Base-by-base conservation (phyloP, 2,329 filamentous ascomycete species). In the Cytospora paraplurivora region DNA sequence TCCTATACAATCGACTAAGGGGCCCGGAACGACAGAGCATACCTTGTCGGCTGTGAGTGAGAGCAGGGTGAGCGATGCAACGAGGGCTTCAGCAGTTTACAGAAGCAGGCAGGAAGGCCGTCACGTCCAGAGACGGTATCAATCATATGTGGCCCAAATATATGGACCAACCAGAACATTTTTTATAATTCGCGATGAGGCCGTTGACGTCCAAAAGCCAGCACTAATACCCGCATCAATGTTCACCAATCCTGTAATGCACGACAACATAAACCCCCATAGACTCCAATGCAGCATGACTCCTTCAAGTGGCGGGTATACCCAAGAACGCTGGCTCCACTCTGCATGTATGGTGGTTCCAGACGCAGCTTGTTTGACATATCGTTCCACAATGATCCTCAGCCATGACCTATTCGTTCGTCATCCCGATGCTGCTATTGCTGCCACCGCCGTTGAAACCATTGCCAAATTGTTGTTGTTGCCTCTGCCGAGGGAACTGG, bases 391-490 rank as follows among this genome's bases (percentile, higher is more conserved):
- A 47, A 21, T 1, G 1, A 12, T 11, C n/a, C 19, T 13, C 27
- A 17, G 12, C 52, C 17, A 19, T 17, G 44, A 4, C 7, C 53
- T 62, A 64, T 13, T 60, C 61, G 12, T 63, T 59, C 17, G 47
- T 38, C 61, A 66, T 61, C 21, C 64, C 56, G 21, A 66, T 60
- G 44, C 61, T 60, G 56, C 52, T 65, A 12, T 44, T 59, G 27
- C 52, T 65, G 11, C 55, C 50, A 13, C 56, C 56, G 17, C 49
- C 44, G 47, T 49, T 54, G 8, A 37, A 49, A 32, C 50, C 55
- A 19, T 50, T 63, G 10, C 44, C 47, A 32, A 59, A 57, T 44
- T 63, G 61, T 15, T 54, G 62, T 13, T 57, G 61, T 13, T 58
- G 61, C 21, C 52, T 61, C 37, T 58, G 56, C 49, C 60, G 64